Evolutionary conservation across 129 eudicot genomes (phyloP).

Genomic region (Flaveria linearis): DNA sequence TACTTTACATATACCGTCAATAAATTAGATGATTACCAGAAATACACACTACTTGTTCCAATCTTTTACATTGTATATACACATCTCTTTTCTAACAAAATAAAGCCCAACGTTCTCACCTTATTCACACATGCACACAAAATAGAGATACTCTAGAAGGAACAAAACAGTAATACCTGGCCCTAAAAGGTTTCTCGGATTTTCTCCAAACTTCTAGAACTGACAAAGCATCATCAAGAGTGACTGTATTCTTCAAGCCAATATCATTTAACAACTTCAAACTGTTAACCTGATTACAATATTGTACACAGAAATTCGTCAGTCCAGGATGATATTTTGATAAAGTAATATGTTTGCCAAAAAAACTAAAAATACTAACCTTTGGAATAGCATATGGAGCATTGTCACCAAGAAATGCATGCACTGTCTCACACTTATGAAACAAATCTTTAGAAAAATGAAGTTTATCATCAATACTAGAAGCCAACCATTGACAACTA

Average conservation of each 20-base stretch:
- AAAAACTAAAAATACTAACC: constrained; percentile 45
- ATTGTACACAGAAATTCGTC: constrained; percentile 3
- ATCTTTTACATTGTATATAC: background rate
- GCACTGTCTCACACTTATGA: constrained; percentile 66
- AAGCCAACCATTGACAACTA: constrained; percentile 54
- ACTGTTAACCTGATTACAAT: constrained; percentile 55
- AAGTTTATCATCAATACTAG: constrained; percentile 61
- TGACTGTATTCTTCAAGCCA: constrained; percentile 63
- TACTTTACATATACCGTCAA: background rate
- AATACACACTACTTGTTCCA: background rate
- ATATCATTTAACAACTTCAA: constrained; percentile 52
- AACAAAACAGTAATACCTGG: constrained; percentile 51
- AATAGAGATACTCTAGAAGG: background rate
- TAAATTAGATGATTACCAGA: background rate
- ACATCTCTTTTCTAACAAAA: background rate
- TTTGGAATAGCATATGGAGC: constrained; percentile 75
- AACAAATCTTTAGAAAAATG: constrained; percentile 67
- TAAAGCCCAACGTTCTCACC: background rate
- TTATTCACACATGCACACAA: background rate
- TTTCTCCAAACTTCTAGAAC: constrained; percentile 58
- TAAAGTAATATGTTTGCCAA: background rate
- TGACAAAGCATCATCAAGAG: constrained; percentile 57
- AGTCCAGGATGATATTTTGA: background rate
- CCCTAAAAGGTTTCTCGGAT: constrained; percentile 48
- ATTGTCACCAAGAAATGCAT: constrained; percentile 52